A percentile compares a stretch with the other conserved stretches of the same genome.
These are phyloP conservation scores for Singerocomus rubriflavus DNA, from an alignment of 1,284 basidiomycete genomes.

Conservation along the genomic window DNA sequence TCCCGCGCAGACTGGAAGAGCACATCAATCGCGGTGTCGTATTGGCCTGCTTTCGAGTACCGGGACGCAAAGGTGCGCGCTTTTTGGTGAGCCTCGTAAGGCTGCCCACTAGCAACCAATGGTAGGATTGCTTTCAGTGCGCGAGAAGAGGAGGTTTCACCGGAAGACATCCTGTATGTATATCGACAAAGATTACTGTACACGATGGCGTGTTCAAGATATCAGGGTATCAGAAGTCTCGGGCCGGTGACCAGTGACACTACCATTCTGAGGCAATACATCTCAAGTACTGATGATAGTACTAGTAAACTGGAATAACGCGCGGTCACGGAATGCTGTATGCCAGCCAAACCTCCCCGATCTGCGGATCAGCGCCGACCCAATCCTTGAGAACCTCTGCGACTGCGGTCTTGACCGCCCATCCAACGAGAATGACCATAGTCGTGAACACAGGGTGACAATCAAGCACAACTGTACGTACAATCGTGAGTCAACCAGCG, in stretches of 20 bases:
- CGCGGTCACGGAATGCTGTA: constrained; percentile 67
- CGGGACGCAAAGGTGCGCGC: constrained; percentile 90
- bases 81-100: constrained; percentile 94
- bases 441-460: constrained; percentile 76
- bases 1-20: constrained; percentile 83
- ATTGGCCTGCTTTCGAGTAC: constrained; percentile 75
- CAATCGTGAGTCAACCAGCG: constrained; percentile 24
- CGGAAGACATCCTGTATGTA: constrained; percentile 25
- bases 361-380: constrained; percentile 54
- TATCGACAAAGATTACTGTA: constrained; percentile 3
- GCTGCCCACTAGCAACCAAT: constrained; percentile 62
- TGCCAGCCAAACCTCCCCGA: constrained; percentile 64
- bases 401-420: constrained; percentile 67
- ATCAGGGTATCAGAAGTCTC: constrained; percentile 26
- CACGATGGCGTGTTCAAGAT: neutral
- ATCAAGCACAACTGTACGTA: constrained; percentile 63
- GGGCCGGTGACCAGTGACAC: constrained; percentile 8
- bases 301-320: neutral
- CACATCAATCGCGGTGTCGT: constrained; percentile 82
- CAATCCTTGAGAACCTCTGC: constrained; percentile 60
- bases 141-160: constrained; percentile 47
- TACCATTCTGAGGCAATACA: neutral
- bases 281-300: too few species aligned
- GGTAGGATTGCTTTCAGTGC: constrained; percentile 77
- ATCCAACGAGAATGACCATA: constrained; percentile 72